Conservation (phyloP, 805 yeast genomes). For the Metschnikowia chrysomelidarum region DNA sequence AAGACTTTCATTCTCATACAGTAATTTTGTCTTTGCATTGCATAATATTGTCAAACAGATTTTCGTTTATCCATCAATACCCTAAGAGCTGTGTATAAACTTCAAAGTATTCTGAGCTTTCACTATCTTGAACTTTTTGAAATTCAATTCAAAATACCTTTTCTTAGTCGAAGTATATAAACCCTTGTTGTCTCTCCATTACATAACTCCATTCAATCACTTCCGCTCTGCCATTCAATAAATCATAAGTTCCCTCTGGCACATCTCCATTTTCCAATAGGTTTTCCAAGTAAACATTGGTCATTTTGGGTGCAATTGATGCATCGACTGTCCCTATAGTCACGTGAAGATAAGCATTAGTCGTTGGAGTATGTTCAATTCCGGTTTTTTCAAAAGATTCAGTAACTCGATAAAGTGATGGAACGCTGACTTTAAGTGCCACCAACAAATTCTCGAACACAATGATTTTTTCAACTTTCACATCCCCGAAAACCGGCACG, state of each 20-base stretch:
- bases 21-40: no score
- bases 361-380: slow-evolving; percentile 35
- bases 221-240: slow-evolving; percentile 5
- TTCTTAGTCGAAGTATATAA: slow-evolving; percentile 10
- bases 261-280: slow-evolving; percentile 5
- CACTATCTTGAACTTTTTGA: no score
- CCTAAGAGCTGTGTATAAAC: no score
- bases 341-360: slow-evolving; percentile 49
- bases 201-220: slow-evolving; percentile 9
- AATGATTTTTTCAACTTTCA: slow-evolving; percentile 44
- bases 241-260: slow-evolving; percentile 8
- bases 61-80: no score
- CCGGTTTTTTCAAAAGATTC: slow-evolving; percentile 10
- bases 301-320: slow-evolving; percentile 14
- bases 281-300: slow-evolving; percentile 13
- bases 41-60: no score
- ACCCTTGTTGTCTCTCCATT: slow-evolving; percentile 11
- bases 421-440: slow-evolving; percentile 47
- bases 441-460: slow-evolving; percentile 49
- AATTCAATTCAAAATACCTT: neutral
- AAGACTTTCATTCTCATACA: no score
- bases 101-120: no score
- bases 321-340: slow-evolving; percentile 58
- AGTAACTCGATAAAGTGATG: slow-evolving; percentile 19
- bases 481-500: slow-evolving; percentile 28